Evolutionary conservation across 2,329 filamentous ascomycete species (phyloP), one percentile per base, ranked within the genome.

Genomic region (Ophiostoma perfectum): DNA sequence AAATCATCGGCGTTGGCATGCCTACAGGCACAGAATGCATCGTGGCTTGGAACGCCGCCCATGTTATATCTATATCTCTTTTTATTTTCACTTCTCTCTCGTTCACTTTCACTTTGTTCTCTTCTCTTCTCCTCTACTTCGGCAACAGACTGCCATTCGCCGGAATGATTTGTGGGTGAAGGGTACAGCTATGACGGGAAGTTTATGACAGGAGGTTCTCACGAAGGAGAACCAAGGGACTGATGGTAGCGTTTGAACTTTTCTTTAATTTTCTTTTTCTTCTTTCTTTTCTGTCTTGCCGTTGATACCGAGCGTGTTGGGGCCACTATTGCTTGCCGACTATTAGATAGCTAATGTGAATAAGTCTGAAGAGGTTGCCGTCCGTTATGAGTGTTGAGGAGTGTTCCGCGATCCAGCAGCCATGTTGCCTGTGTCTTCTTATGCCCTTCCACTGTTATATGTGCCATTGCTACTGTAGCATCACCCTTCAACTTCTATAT

Each of bases 1-100:
- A 66, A 49, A 36, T 64, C 47, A 55, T 67, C 42, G 55, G 55
- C 55, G 55, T 60, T 60, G 8, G 5, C 55, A 60, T 38, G 11
- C 27, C 27, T 60, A 38, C 14, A 38, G 12, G 27, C 55, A 27
- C 42, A 60, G 27, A 60, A 60, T 60, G 55, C 55, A 60, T 38
- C 36, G 55, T 55, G 55, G 55, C 55, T 60, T 11, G 49, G 27
- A 60, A 44, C 42, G 42, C 42, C 55, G 27, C 12, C 27, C 27
- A 49, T 45, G 6, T 60, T 60, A 14, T 16, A 64, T 49, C 64
- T 16, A 36, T 52, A 8, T 18, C 16, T n/a, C 38, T 64, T 36
- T 36, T 16, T 27, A 6, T 52, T 63, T 16, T 45, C 27, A 47
- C 27, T 49, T 44, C 42, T 44, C 27, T 47, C 36, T 58, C 36